These are phyloP conservation scores for Trichophyton mentagrophytes DNA, from an alignment of 2,329 filamentous ascomycete species.

Conservation along the genomic window DNA sequence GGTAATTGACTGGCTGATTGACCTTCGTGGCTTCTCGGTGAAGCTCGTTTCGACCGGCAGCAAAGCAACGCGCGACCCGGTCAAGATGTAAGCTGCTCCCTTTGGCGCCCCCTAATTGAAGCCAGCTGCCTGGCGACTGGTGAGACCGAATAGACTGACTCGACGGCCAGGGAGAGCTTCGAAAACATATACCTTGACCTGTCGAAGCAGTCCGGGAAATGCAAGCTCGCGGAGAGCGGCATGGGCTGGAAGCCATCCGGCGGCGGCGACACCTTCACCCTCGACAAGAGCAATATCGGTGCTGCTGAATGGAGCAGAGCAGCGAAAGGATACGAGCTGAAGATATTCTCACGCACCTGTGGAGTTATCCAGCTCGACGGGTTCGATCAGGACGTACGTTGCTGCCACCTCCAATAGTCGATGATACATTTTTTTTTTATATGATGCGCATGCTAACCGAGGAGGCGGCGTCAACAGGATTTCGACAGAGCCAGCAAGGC, in stretches of 20 bases:
- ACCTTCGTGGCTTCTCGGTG: not conserved
- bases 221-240: conserved; percentile 85
- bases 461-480: conserved; percentile 43
- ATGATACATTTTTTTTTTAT: not conserved
- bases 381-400: conserved; percentile 64
- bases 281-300: conserved; percentile 74
- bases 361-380: conserved; percentile 89
- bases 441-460: conserved; percentile 8
- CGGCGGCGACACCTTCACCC: conserved; percentile 83
- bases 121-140: not conserved
- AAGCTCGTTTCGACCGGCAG: not conserved
- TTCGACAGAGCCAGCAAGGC: conserved; percentile 80
- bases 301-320: conserved; percentile 91
- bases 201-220: conserved; percentile 83
- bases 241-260: conserved; percentile 87
- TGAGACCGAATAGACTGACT: conserved; percentile 9
- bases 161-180: conserved; percentile 62
- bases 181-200: conserved; percentile 95
- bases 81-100: not conserved
- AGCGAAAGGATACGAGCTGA: conserved; percentile 83
- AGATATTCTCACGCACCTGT: conserved; percentile 72
- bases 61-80: not conserved
- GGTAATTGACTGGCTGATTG: not conserved
- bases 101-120: not conserved
- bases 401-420: no score